Evolutionary conservation across 768 basidiomycete species (phyloP), one percentile per base, ranked within the genome.

Genomic region (Melanogaster broomeanus): DNA sequence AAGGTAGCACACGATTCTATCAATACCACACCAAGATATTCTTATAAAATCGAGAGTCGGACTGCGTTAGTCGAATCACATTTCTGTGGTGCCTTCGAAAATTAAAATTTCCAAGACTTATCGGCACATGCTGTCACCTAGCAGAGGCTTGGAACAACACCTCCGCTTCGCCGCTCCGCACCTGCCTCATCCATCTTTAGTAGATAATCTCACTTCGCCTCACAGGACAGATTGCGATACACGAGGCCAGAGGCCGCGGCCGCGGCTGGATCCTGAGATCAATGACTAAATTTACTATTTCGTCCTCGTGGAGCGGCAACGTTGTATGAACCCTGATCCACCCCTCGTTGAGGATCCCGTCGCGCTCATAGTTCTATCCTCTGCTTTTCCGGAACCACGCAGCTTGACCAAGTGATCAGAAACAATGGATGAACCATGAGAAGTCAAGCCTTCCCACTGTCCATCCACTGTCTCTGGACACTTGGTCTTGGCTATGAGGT

Each of bases 201-300:
- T 8, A 37, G 35, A 37, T n/a, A 19, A 37, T 11, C 21, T 24
- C 24, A n/a, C 46, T 27, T 30, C 21, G 31, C 51, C 50, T 40
- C 52, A 21, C 47, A 51, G n/a, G 48, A 55, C 46, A 39, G 24
- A 27, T 48, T 15, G 24, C n/a, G 4, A 11, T 3, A 49, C 63
- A 56, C 52, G 58, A 63, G 58, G 61, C 63, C 58, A 63, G 58
- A 58, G 56, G 0, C 54, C 52, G 22, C 49, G 56, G 0, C 54
- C 52, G 22, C 49, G 48, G 63, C 25, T 46, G 38, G 51, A 46
- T 28, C 24, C 18, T 27, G 12, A n/a, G 4, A 41, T 22, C 13
- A 21, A 19, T 30, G 10, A 31, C 6, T 11, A 31, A 13, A 13
- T 31, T 11, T 22, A 11, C 8, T 22, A 12, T 18, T 11, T 15